phyloP scores from a whole-genome alignment of 306 rosid genomes.

The Cicer bijugum region DNA sequence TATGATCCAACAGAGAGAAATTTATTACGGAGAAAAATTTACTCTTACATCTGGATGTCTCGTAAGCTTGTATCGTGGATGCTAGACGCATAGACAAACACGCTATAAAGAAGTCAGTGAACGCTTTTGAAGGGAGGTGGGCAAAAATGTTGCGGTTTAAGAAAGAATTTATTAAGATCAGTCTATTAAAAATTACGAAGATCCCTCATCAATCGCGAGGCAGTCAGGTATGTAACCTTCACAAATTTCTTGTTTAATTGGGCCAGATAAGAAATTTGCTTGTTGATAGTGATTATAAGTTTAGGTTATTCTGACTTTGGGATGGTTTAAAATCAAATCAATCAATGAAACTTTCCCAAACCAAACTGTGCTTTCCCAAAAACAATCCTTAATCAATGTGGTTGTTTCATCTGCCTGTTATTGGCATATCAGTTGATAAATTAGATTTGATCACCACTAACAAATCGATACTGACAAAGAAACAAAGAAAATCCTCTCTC shows the following conservation, averaged over 20 bases:
- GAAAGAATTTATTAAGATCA: neutral
- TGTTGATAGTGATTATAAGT: slow-evolving; percentile 1
- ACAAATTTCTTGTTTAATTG: neutral
- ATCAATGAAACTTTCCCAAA: slow-evolving; percentile 1
- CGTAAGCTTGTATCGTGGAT: neutral
- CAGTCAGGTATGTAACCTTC: slow-evolving; percentile 4
- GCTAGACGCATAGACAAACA: neutral
- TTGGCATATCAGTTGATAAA: slow-evolving; percentile 1
- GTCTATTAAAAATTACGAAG: neutral
- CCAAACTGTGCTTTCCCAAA: neutral
- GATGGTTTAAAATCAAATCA: slow-evolving; percentile 12
- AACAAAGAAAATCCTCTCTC: neutral
- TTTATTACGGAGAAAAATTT: neutral
- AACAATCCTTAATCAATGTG: neutral
- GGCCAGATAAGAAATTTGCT: neutral
- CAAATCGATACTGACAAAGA: neutral
- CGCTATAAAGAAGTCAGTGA: neutral
- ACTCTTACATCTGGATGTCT: neutral
- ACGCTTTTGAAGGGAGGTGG: no score
- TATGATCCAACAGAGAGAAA: neutral
- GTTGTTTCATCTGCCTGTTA: neutral
- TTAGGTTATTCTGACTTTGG: slow-evolving; percentile 3
- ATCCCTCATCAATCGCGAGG: slow-evolving; percentile 4
- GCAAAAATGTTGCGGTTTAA: neutral
- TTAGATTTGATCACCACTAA: neutral